Conservation (phyloP, 306 rosid genomes). For the Inga laurina region DNA sequence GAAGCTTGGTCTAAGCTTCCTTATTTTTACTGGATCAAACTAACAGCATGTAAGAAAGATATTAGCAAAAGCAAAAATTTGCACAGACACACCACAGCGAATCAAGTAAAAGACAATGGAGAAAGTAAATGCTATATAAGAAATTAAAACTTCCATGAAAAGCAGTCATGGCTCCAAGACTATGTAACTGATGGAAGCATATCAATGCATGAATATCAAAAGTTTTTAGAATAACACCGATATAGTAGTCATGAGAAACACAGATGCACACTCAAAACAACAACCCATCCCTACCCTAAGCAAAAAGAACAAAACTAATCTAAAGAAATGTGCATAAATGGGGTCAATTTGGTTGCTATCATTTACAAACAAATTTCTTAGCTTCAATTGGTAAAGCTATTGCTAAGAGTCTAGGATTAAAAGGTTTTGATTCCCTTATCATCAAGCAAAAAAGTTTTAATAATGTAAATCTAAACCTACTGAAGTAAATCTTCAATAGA, state of each 20-base stretch:
- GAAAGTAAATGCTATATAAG: constrained; percentile 22
- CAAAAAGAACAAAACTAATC: not conserved
- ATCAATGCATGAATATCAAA: constrained; percentile 2
- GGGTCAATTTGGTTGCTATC: constrained; percentile 2
- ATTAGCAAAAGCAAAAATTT: constrained; percentile 21
- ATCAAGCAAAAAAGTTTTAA: not conserved
- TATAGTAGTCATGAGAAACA: constrained; percentile 16
- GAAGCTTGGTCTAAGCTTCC: constrained; percentile 85
- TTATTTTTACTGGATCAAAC: constrained; percentile 89
- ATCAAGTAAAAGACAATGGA: constrained; percentile 12
- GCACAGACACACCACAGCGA: constrained; percentile 6
- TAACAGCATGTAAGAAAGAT: constrained; percentile 35
- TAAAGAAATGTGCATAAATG: not conserved
- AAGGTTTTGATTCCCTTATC: not conserved
- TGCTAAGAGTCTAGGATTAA: not conserved
- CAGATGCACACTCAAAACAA: constrained; percentile 10
- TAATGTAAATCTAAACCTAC: constrained; percentile 7
- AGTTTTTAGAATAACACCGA: constrained; percentile 10
- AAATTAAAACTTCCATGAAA: constrained; percentile 17
- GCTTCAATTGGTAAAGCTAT: constrained; percentile 2
- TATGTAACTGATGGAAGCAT: constrained; percentile 16
- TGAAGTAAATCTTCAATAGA: constrained; percentile 13
- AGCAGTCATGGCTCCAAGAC: constrained; percentile 1
- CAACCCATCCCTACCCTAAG: not conserved
- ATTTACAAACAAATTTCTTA: not conserved